Evolutionary conservation across 352 stramenopile genomes (phyloP).

Genomic region (Pythium sukuiense): DNA sequence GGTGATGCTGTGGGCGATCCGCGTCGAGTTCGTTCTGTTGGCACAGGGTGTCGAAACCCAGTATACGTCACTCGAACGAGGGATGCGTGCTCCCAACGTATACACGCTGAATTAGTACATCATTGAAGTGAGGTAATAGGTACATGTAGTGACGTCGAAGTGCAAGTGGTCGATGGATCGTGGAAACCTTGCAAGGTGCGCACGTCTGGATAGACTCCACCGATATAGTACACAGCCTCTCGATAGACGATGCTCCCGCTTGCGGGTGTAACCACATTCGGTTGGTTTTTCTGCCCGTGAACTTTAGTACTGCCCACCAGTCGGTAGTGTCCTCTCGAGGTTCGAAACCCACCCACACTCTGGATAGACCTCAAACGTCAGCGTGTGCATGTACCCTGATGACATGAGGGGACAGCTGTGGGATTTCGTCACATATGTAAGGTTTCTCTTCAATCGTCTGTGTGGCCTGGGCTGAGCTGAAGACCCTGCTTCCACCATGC

Average conservation of each 20-base stretch:
- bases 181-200: too few species aligned
- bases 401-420: neutral
- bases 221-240: neutral
- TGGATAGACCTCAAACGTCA: neutral
- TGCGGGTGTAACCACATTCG: neutral
- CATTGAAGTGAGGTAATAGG: neutral
- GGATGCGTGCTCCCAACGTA: constrained; percentile 2
- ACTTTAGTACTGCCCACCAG: neutral
- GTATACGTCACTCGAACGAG: constrained; percentile 14
- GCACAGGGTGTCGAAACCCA: neutral
- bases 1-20: neutral
- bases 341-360: neutral
- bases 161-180: too few species aligned
- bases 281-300: neutral
- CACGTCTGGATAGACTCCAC: too few species aligned
- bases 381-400: neutral
- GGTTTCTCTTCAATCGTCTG: too few species aligned
- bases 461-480: too few species aligned
- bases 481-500: too few species aligned
- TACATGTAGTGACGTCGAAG: constrained; percentile 9
- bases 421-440: neutral
- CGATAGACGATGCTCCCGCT: neutral
- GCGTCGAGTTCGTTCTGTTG: constrained; percentile 1
- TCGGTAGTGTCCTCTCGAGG: neutral
- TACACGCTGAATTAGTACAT: constrained; percentile 10